Percentiles rank a stretch among this genome's conserved stretches.
phyloP scores from a whole-genome alignment of 2,329 filamentous ascomycete genomes.

The Gaeumannomyces sp. region DNA sequence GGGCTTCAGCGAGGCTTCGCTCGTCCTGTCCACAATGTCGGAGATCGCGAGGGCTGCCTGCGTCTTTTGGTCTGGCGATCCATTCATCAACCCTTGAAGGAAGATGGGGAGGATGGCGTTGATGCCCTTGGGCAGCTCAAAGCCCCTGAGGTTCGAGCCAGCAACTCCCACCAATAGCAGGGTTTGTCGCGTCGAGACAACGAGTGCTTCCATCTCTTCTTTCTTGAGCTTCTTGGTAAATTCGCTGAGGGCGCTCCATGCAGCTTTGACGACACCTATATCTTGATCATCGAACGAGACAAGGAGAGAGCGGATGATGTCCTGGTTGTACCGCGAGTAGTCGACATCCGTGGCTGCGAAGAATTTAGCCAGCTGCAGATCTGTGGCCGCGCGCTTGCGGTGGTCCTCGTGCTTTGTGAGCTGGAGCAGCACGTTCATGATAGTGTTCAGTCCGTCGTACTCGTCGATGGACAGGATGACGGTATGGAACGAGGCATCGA shows the following conservation, averaged over 20 bases:
- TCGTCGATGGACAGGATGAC: slow-evolving; percentile 92
- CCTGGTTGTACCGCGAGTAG: slow-evolving; percentile 92
- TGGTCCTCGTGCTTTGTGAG: slow-evolving; percentile 93
- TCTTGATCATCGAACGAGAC: slow-evolving; percentile 90
- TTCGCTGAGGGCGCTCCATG: slow-evolving; percentile 80
- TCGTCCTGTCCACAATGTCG: slow-evolving; percentile 90
- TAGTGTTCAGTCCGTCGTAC: slow-evolving; percentile 88
- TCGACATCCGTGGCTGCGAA: slow-evolving; percentile 76
- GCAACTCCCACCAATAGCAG: slow-evolving; percentile 84
- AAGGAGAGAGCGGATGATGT: slow-evolving; percentile 84
- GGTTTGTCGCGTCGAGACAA: slow-evolving; percentile 77
- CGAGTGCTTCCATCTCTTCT: slow-evolving; percentile 95
- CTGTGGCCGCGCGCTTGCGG: slow-evolving; percentile 69
- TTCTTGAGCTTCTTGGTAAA: slow-evolving; percentile 88
- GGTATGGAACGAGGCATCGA: slow-evolving; percentile 77
- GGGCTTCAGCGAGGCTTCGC: slow-evolving; percentile 78
- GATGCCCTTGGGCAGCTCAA: slow-evolving; percentile 91
- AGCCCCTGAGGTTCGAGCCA: slow-evolving; percentile 79
- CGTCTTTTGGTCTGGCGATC: slow-evolving; percentile 83
- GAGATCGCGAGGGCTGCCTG: slow-evolving; percentile 90
- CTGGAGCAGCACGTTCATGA: slow-evolving; percentile 87
- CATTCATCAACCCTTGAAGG: slow-evolving; percentile 96
- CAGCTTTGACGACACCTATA: slow-evolving; percentile 74
- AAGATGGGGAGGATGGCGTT: slow-evolving; percentile 95
- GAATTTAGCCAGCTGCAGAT: slow-evolving; percentile 77